phyloP scores from a whole-genome alignment of 768 basidiomycete species.

The Mycena chlorophos region DNA sequence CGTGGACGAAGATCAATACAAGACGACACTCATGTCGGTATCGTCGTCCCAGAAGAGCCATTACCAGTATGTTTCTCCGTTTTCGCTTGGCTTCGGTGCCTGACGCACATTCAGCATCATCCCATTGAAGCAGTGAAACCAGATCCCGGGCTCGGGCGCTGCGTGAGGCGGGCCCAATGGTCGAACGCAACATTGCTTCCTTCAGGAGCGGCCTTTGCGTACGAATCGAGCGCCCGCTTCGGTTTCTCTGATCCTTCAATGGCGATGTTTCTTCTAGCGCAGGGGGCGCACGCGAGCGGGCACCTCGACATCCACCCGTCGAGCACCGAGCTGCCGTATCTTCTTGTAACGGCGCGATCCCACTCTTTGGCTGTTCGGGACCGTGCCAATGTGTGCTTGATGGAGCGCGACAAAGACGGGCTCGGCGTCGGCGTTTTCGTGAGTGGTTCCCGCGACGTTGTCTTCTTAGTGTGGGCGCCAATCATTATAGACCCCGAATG shows the following conservation, averaged over 20 bases:
- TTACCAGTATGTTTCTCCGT: neutral
- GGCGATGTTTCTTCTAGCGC: constrained; percentile 35
- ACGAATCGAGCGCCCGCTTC: constrained; percentile 22
- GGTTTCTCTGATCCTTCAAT: constrained; percentile 31
- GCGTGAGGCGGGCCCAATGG: constrained; percentile 14
- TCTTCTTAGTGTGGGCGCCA: neutral
- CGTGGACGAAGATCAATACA: neutral
- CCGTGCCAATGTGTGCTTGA: constrained; percentile 30
- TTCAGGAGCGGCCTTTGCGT: neutral
- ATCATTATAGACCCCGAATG: constrained; percentile 19
- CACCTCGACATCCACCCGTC: constrained; percentile 17
- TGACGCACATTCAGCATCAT: neutral
- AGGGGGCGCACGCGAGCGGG: constrained; percentile 28
- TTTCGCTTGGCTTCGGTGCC: neutral
- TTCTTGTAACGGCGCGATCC: constrained; percentile 11
- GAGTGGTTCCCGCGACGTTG: constrained; percentile 5
- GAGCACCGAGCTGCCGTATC: constrained; percentile 12
- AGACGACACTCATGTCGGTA: neutral
- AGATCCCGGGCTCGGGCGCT: constrained; percentile 11
- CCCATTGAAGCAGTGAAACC: constrained; percentile 8
- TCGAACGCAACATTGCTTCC: constrained; percentile 9
- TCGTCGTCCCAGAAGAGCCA: neutral
- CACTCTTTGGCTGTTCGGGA: constrained; percentile 20
- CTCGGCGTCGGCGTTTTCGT: constrained; percentile 36
- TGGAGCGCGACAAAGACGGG: constrained; percentile 28